Percentiles rank a stretch among this genome's conserved stretches.
Evolutionary conservation across 2,329 filamentous ascomycete species (phyloP).

Genomic region (Diplodia seriata): DNA sequence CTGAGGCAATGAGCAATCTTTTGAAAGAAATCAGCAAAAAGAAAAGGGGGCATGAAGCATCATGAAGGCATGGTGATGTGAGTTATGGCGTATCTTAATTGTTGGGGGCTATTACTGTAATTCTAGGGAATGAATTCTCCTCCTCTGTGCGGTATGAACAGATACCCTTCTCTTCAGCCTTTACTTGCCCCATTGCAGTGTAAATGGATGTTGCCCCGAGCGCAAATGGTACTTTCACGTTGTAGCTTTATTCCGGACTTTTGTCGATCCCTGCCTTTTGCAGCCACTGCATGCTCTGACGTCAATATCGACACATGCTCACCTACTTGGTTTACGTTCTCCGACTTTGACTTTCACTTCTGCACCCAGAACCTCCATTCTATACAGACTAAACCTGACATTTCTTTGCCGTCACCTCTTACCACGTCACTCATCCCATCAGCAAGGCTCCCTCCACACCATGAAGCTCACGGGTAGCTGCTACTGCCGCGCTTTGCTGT

Average conservation of each 20-base stretch:
- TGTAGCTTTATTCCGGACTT: background rate
- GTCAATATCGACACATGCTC: slow-evolving; percentile 17
- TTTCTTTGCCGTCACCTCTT: background rate
- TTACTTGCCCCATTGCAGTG: background rate
- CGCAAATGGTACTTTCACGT: background rate
- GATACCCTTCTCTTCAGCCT: slow-evolving; percentile 14
- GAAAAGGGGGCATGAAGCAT: background rate
- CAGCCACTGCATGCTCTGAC: slow-evolving; percentile 1
- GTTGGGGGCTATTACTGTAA: slow-evolving; percentile 38
- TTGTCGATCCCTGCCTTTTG: background rate
- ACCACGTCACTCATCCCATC: background rate
- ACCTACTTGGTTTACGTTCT: background rate
- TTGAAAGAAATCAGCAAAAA: slow-evolving; percentile 15
- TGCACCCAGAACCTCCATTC: background rate
- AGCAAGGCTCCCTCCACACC: background rate
- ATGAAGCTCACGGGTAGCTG: slow-evolving; percentile 51
- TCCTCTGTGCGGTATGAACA: slow-evolving; percentile 37
- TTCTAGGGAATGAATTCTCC: slow-evolving; percentile 46
- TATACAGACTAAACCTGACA: background rate
- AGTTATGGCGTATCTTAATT: slow-evolving; percentile 34
- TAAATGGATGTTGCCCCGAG: background rate
- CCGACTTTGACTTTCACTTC: background rate
- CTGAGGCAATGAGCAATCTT: slow-evolving; percentile 56
- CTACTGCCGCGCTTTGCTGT: slow-evolving; percentile 57
- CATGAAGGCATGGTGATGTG: slow-evolving; percentile 39